Evolutionary conservation across 345 rosid species (phyloP), one percentile per base, ranked within the genome.

Genomic region (Eucalyptus erythrocorys): DNA sequence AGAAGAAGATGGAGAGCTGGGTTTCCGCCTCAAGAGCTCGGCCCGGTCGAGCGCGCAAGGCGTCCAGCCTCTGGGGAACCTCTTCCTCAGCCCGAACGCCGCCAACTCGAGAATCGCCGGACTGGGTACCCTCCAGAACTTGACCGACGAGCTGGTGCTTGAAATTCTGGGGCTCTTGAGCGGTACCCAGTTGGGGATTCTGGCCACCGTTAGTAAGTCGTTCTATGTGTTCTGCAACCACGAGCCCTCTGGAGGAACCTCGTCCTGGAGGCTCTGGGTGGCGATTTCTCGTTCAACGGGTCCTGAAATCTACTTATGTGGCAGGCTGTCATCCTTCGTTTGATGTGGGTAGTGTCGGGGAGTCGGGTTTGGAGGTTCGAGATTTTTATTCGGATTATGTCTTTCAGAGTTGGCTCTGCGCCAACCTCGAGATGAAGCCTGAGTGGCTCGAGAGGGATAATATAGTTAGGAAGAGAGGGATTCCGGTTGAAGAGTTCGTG

Each of bases 341-440:
- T 85, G 89, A 89, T 85, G 76, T 55, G 79, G 82, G 86, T 4
- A 85, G 76, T 53, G 17, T 47, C n/a, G 47, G 42, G 32, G 88
- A 53, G 40, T 91, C 92, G 4, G 91, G 90, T 80, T 87, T 95
- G 91, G 93, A 88, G 90, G 94, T 98, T 68, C 92, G 95, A 88
- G 97, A 98, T 82, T 97, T 98, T 88, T 98, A 93, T 85, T 98
- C 99, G 24, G 99, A 98, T 91, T 95, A 97, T 92, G 90, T 97
- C 88, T 97, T 98, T 85, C 99, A 97, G 93, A 97, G 98, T 86
- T 98, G 99, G 99, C 90, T 98, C 47, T 98, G 99, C 93, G 99
- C 99, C 68, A 98, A 95, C 92, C 96, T 98, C 86, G 99, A 96
- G 90, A 97, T 98, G 99, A 98, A 95, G 92, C 94, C 93, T 6